phyloP scores from a whole-genome alignment of 2,329 filamentous ascomycete species.

The Cordyceps javanica region DNA sequence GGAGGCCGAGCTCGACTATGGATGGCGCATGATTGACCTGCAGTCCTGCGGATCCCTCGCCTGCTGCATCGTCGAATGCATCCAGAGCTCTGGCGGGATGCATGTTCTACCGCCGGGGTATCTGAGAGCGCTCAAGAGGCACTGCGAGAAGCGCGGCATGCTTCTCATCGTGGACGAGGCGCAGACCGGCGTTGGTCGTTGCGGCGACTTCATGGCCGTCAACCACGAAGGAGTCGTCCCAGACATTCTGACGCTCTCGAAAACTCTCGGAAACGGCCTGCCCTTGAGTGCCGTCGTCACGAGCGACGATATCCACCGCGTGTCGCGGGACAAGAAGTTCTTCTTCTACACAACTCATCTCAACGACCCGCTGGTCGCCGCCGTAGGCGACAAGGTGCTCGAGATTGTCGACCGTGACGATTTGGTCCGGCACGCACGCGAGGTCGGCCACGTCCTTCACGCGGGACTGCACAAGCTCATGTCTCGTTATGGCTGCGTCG shows the following conservation, averaged over 20 bases:
- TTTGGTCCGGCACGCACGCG: slow-evolving; percentile 39
- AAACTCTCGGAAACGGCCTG: slow-evolving; percentile 55
- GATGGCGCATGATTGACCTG: slow-evolving; percentile 54
- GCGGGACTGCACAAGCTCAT: slow-evolving; percentile 40
- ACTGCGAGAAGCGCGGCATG: slow-evolving; percentile 52
- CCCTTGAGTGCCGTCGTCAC: slow-evolving; percentile 54
- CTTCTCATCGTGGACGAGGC: slow-evolving; percentile 57
- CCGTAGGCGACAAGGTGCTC: slow-evolving; percentile 55
- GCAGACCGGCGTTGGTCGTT: slow-evolving; percentile 52
- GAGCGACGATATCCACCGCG: slow-evolving; percentile 43
- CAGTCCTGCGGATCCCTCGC: slow-evolving; percentile 56
- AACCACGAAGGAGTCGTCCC: slow-evolving; percentile 47
- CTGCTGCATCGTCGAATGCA: slow-evolving; percentile 58
- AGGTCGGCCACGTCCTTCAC: slow-evolving; percentile 40
- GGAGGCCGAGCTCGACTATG: slow-evolving; percentile 54
- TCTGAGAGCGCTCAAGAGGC: slow-evolving; percentile 45
- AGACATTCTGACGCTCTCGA: slow-evolving; percentile 54
- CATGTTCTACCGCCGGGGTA: slow-evolving; percentile 54
- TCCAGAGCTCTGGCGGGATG: slow-evolving; percentile 54
- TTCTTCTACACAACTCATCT: slow-evolving; percentile 57
- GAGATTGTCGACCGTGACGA: slow-evolving; percentile 54
- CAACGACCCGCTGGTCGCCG: slow-evolving; percentile 55
- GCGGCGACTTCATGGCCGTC: slow-evolving; percentile 54
- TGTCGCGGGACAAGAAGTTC: slow-evolving; percentile 42
- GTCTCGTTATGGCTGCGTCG: slow-evolving; percentile 52